Evolutionary conservation across 805 yeast genomes (phyloP), one percentile per base, ranked within the genome.

Genomic region (Metschnikowia lochheadii): DNA sequence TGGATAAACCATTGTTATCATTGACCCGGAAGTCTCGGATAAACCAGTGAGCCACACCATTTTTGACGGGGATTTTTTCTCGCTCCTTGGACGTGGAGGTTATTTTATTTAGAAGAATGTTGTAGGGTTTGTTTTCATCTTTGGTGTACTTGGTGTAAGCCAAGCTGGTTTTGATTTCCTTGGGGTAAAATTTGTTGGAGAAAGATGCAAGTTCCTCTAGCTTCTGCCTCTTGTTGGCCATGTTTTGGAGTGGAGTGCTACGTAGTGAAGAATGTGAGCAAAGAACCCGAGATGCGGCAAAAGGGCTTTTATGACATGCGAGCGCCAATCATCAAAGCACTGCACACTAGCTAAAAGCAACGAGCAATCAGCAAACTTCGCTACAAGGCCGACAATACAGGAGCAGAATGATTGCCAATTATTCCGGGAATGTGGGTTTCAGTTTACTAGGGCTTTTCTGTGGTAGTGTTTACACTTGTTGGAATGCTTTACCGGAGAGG

Each of bases 11-110:
- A 1, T 61, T 63, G 55, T 80, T 80, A 56, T 80, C 81, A 8
- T 58, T 61, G 6, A 70, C 49, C 41, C 84, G 63, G 26, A 79
- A 61, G 54, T 80, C 84, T 35, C 71, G 66, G 15, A 75, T 59
- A 48, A 80, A 78, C 72, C 81, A 70, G 58, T 78, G 81, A 17
- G 76, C 70, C 13, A 74, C 63, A 23, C 57, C 56, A n/a, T 56
- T 63, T 29, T 55, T 54, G 15, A 49, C 31, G 23, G 56, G 45
- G 14, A 59, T 21, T 14, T 18, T 46, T 14, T 50, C 48, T 18
- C 56, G 50, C 46, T 45, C 44, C 32, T 46, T 48, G 40, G 39
- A 43, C 17, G 62, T 55, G 3, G 44, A 46, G 8, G 54, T 43
- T 21, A 56, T 31, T 18, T 47, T 46, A 8, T 49, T 41, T 8